Conservation (phyloP, 176 grass and related monocot species). For the Oryza punctata region DNA sequence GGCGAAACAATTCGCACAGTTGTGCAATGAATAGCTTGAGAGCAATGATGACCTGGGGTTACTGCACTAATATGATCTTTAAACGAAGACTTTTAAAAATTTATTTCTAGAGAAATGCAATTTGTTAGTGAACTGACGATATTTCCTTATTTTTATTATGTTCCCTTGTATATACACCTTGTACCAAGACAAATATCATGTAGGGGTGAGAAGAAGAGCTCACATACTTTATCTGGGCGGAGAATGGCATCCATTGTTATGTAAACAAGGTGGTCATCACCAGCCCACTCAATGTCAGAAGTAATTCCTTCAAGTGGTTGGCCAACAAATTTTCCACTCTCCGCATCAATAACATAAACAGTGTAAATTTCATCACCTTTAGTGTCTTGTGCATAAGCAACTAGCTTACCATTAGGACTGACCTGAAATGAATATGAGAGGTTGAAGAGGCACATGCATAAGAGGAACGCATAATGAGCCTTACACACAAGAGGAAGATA, state of each 20-base stretch:
- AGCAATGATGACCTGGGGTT: neutral
- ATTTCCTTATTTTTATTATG: neutral
- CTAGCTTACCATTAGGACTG: conserved; percentile 83
- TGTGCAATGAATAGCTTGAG: neutral
- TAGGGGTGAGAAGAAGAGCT: conserved; percentile 9
- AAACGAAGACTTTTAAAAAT: neutral
- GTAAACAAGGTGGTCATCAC: conserved; percentile 75
- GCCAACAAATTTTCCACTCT: conserved; percentile 60
- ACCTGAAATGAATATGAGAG: conserved; percentile 54
- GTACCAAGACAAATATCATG: neutral
- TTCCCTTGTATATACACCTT: neutral
- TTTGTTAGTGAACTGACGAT: neutral
- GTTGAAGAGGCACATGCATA: neutral
- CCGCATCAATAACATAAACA: conserved; percentile 77
- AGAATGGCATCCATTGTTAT: conserved; percentile 83
- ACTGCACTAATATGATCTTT: neutral
- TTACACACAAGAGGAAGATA: neutral
- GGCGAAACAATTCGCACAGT: neutral
- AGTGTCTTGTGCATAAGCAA: conserved; percentile 83
- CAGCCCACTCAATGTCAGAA: conserved; percentile 80
- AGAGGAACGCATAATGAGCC: neutral
- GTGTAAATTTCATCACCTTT: conserved; percentile 88
- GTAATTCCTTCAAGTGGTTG: conserved; percentile 69
- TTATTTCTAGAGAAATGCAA: neutral
- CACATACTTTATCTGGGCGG: conserved; percentile 83